A percentile compares a stretch with the other conserved stretches of the same genome.
phyloP scores from a whole-genome alignment of 768 basidiomycete species.

The Agaricus sinodeliciosus region DNA sequence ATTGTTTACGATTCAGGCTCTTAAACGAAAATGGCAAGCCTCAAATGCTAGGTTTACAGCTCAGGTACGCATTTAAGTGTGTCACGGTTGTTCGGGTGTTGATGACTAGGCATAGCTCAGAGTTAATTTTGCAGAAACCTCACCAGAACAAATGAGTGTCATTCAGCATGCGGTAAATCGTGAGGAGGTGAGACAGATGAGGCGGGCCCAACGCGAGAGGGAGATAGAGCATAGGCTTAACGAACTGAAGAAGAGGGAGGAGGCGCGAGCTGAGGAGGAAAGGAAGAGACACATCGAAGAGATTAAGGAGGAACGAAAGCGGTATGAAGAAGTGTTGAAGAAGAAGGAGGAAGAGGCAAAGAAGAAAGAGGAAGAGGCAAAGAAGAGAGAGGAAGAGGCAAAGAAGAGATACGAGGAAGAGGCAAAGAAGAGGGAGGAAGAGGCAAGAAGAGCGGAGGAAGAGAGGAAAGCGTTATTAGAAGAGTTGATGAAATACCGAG shows the following conservation, averaged over 20 bases:
- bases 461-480: not conserved
- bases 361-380: not conserved
- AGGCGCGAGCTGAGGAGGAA: not conserved
- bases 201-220: too few relatives aligned
- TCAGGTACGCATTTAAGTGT: not conserved
- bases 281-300: not conserved
- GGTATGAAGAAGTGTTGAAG: not conserved
- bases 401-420: not conserved
- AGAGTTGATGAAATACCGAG: conserved; percentile 17
- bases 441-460: not conserved
- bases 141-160: not conserved
- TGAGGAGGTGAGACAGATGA: not conserved
- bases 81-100: not conserved
- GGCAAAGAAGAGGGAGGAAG: not conserved
- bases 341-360: not conserved
- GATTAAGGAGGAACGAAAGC: not conserved
- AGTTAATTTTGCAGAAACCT: not conserved
- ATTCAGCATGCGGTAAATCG: not conserved
- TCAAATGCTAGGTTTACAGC: not conserved
- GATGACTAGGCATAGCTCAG: not conserved
- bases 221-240: too few relatives aligned
- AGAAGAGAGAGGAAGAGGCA: not conserved
- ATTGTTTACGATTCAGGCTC: not conserved
- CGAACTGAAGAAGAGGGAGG: too few relatives aligned
- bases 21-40: not conserved